Conservation (phyloP, 2,329 filamentous ascomycete genomes). For the Epichloe gansuensis region DNA sequence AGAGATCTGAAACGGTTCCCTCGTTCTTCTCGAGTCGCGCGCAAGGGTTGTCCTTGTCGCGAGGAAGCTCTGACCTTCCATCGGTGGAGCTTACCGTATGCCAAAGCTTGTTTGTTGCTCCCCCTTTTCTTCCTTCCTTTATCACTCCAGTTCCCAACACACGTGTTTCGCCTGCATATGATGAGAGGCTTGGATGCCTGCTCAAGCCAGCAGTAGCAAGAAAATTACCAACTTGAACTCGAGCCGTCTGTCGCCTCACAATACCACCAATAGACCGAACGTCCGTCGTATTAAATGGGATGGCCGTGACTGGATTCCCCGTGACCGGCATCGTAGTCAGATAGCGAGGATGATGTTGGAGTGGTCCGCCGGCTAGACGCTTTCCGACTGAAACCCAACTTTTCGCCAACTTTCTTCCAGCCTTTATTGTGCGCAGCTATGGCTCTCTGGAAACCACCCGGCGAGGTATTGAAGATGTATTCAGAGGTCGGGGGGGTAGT, state of each 20-base stretch:
- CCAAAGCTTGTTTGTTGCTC: background rate
- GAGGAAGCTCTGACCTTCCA: background rate
- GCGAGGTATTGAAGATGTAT: slow-evolving; percentile 38
- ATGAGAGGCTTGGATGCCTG: background rate
- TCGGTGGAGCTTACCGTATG: background rate
- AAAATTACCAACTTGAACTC: background rate
- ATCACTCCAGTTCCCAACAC: background rate
- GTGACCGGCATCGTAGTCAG: slow-evolving; percentile 23
- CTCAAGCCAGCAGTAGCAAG: no score
- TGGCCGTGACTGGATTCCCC: slow-evolving; percentile 23
- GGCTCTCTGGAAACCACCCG: slow-evolving; percentile 40
- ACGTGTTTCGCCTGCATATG: background rate
- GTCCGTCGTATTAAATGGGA: slow-evolving; percentile 33
- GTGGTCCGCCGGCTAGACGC: slow-evolving; percentile 29
- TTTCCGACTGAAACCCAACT: slow-evolving; percentile 45
- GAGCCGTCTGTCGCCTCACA: background rate
- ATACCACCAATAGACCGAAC: background rate
- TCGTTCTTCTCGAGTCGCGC: no score
- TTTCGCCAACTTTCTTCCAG: slow-evolving; percentile 53
- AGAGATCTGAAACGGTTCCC: background rate
- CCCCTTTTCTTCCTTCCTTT: background rate
- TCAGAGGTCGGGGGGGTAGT: slow-evolving; percentile 56
- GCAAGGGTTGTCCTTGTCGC: no score
- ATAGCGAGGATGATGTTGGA: slow-evolving; percentile 28
- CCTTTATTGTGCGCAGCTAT: slow-evolving; percentile 42